Conservation (phyloP, 192 early-diverging fungal genomes). For the Coemansia sp. region DNA sequence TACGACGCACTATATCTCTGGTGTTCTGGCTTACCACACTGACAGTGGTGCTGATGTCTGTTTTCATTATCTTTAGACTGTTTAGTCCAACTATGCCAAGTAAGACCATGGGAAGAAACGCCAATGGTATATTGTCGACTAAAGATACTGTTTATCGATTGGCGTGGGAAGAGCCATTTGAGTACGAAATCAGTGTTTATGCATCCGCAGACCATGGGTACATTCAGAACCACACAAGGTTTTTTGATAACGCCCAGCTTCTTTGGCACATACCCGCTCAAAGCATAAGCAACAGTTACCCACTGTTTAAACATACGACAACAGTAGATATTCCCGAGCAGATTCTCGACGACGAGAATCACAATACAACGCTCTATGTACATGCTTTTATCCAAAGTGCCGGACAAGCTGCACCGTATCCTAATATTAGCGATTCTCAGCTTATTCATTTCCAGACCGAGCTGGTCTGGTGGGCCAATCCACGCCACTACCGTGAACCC, state of each 20-base stretch:
- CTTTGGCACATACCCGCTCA: constrained; percentile 1
- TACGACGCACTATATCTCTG: not conserved
- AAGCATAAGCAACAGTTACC: not conserved
- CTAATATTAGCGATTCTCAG: not conserved
- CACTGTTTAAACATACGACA: not conserved
- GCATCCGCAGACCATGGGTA: not conserved
- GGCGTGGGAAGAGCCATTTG: constrained; percentile 2
- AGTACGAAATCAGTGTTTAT: not conserved
- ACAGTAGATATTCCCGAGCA: not conserved
- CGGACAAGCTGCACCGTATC: not conserved
- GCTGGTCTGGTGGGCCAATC: constrained; percentile 1
- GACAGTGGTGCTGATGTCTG: too few relatives aligned
- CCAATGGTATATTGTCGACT: not conserved
- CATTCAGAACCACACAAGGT: not conserved
- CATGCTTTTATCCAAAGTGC: constrained; percentile 3
- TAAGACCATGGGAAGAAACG: not conserved
- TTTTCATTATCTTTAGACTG: not conserved
- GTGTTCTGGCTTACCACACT: not conserved
- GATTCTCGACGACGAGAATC: not conserved
- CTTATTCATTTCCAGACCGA: not conserved
- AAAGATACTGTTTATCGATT: not conserved
- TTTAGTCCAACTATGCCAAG: not conserved
- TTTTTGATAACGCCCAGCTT: constrained; percentile 1
- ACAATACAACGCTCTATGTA: not conserved
- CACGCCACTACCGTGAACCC: not conserved